Conservation (phyloP, 805 yeast species). For the Ogataea neopini region DNA sequence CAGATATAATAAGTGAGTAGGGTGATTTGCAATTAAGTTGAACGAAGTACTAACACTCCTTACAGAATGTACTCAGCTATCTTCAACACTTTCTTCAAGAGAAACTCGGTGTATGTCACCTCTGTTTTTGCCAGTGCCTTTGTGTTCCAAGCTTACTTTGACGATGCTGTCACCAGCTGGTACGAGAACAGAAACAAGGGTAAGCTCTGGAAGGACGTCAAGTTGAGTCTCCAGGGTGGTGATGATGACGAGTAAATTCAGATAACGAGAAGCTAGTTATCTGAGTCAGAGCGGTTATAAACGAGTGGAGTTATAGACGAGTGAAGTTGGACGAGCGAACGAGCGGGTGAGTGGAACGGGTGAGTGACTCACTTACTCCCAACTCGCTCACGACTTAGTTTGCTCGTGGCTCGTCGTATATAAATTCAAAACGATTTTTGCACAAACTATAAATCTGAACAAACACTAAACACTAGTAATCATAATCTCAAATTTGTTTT, state of each 20-base stretch:
- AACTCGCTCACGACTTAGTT: no score
- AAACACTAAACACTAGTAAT: not conserved
- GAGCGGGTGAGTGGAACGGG: conserved; percentile 34
- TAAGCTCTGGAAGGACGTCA: conserved; percentile 83
- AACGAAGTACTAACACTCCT: not conserved
- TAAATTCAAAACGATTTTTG: not conserved
- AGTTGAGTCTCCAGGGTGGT: conserved; percentile 55
- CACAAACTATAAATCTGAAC: not conserved
- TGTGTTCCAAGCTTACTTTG: conserved; percentile 78
- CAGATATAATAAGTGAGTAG: conserved; percentile 1
- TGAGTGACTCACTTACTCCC: no score
- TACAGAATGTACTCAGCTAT: conserved; percentile 41
- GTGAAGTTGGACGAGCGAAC: not conserved
- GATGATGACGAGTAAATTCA: conserved; percentile 62
- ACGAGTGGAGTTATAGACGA: no score
- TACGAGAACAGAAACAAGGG: conserved; percentile 80
- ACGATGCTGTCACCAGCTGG: conserved; percentile 64
- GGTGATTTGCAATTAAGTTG: not conserved
- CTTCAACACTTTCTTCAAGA: conserved; percentile 74
- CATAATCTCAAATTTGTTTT: not conserved
- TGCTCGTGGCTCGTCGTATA: no score
- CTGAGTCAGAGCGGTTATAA: no score
- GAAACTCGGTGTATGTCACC: conserved; percentile 88
- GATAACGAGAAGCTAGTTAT: no score
- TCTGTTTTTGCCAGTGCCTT: conserved; percentile 83